A percentile compares a stretch with the other conserved stretches of the same genome.
These are phyloP conservation scores for Sambucus nigra DNA, from an alignment of 129 eudicot species.

Conservation along the genomic window DNA sequence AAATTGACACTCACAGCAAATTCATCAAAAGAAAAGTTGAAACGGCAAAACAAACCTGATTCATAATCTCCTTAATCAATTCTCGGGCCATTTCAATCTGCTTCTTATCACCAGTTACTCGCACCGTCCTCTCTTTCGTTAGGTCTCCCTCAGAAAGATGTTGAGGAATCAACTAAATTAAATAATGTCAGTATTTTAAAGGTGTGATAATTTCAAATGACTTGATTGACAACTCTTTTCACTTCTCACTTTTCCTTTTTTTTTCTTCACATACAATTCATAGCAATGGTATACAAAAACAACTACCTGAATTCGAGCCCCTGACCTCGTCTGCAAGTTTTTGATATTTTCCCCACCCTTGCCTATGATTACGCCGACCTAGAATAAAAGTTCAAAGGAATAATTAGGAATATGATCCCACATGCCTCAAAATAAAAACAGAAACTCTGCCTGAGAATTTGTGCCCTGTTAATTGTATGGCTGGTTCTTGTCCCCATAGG, in stretches of 20 bases:
- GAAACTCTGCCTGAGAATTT: too few relatives aligned
- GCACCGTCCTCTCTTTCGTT: constrained; percentile 70
- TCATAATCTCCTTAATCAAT: constrained; percentile 89
- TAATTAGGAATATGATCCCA: not conserved
- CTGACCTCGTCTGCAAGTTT: constrained; percentile 78
- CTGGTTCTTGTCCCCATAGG: too few relatives aligned
- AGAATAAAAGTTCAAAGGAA: not conserved
- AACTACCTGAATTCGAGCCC: constrained; percentile 96
- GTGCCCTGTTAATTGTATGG: too few relatives aligned
- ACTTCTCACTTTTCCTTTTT: not conserved
- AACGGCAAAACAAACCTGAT: constrained; percentile 57
- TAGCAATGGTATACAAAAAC: constrained; percentile 3
- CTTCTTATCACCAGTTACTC: constrained; percentile 72
- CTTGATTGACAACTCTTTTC: too few relatives aligned
- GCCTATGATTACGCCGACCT: constrained; percentile 96
- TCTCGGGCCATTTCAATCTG: constrained; percentile 83
- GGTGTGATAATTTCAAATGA: not conserved
- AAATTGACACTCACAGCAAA: too few relatives aligned
- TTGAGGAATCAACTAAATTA: constrained; percentile 74
- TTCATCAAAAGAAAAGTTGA: not conserved
- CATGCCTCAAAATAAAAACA: not conserved
- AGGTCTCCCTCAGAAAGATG: constrained; percentile 70
- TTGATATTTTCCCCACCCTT: constrained; percentile 93
- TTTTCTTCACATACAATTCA: not conserved
- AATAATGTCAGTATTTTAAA: constrained; percentile 5